Percentiles rank a stretch among this genome's conserved stretches.
Conservation (phyloP, 2,329 filamentous ascomycete genomes). For the Fusarium paranaense region DNA sequence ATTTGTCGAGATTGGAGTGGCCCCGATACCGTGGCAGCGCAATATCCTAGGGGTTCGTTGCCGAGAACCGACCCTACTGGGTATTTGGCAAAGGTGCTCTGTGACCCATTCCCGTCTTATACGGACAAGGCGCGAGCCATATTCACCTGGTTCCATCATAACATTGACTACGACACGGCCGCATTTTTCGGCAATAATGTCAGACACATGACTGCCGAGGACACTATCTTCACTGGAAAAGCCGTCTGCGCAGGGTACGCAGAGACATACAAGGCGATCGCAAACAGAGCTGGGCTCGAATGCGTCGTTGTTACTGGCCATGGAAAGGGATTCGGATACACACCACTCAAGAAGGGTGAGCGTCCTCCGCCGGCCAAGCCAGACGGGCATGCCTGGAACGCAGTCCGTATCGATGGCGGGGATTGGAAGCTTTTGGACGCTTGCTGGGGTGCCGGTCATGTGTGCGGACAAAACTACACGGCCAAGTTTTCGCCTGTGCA, state of each 20-base stretch:
- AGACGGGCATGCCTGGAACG: conserved; percentile 90
- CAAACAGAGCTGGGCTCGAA: conserved; percentile 82
- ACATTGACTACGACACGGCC: conserved; percentile 85
- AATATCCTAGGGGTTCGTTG: conserved; percentile 78
- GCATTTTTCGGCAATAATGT: conserved; percentile 82
- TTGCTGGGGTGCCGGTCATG: conserved; percentile 90
- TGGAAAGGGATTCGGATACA: conserved; percentile 87
- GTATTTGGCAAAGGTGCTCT: conserved; percentile 83
- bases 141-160: conserved; percentile 96
- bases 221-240: conserved; percentile 79
- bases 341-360: conserved; percentile 70
- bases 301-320: conserved; percentile 80
- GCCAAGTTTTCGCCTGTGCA: conserved; percentile 74
- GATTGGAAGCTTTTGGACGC: conserved; percentile 92
- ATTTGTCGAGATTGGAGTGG: conserved; percentile 88
- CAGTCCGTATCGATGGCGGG: conserved; percentile 85
- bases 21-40: conserved; percentile 81
- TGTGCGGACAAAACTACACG: conserved; percentile 67
- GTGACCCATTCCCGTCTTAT: conserved; percentile 79
- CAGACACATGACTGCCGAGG: conserved; percentile 74
- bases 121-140: conserved; percentile 95
- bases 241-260: conserved; percentile 96
- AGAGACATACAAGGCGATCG: conserved; percentile 82
- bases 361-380: conserved; percentile 72
- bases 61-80: conserved; percentile 74